Evolutionary conservation across 129 eudicot species (phyloP).

Genomic region (Tagetes patula): DNA sequence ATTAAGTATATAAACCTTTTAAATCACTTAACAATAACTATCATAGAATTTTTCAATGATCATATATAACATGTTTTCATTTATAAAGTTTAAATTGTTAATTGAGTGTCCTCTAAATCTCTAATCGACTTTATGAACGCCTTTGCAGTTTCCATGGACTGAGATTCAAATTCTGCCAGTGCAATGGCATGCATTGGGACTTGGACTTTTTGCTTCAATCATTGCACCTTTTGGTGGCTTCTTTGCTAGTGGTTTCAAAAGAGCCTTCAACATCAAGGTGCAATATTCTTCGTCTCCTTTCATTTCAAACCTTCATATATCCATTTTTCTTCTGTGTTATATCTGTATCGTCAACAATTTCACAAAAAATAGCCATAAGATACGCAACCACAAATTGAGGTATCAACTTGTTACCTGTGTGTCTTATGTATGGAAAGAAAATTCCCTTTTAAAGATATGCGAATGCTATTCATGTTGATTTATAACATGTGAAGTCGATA

Average conservation of each 20-base stretch:
- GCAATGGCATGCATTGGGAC: constrained; percentile 92
- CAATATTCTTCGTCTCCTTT: neutral
- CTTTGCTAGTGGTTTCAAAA: constrained; percentile 94
- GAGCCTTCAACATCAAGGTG: constrained; percentile 96
- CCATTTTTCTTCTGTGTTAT: neutral
- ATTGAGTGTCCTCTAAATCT: neutral
- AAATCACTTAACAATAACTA: neutral
- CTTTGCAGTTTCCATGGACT: constrained; percentile 85
- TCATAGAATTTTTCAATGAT: neutral
- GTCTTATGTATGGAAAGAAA: too few species aligned
- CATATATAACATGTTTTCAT: neutral
- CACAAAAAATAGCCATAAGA: constrained; percentile 1
- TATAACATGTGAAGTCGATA: too few species aligned
- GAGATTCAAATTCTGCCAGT: constrained; percentile 78
- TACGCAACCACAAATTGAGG: neutral
- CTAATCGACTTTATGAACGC: constrained; percentile 2
- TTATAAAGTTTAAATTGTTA: neutral
- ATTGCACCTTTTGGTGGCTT: constrained; percentile 99
- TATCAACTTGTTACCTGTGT: neutral
- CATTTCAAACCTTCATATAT: neutral
- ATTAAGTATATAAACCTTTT: neutral
- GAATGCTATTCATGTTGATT: too few species aligned
- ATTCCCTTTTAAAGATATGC: too few species aligned
- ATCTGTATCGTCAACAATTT: neutral
- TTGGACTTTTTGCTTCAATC: constrained; percentile 93